Conservation (phyloP, 2,329 filamentous ascomycete genomes). For the Microthyrium microscopicum region DNA sequence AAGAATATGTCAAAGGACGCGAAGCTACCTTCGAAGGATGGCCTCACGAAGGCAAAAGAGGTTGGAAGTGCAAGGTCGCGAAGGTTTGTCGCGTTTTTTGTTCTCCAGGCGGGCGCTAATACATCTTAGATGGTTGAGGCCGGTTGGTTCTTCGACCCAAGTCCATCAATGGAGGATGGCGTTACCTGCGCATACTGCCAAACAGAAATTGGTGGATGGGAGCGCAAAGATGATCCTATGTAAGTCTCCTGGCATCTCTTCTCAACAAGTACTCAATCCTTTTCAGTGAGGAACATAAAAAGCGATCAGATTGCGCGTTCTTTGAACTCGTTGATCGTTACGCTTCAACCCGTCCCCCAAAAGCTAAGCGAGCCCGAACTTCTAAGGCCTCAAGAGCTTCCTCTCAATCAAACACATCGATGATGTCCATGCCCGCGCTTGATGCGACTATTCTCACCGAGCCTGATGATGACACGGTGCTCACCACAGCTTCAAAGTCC, state of each 20-base stretch:
- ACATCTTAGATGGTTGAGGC: constrained; percentile 61
- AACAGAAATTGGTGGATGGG: constrained; percentile 84
- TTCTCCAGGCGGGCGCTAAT: background rate
- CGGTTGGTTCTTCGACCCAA: constrained; percentile 88
- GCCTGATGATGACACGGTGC: constrained; percentile 25
- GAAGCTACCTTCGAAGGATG: constrained; percentile 71
- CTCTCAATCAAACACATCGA: constrained; percentile 30
- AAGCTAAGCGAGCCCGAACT: constrained; percentile 13
- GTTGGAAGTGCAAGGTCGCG: constrained; percentile 77
- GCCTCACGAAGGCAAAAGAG: constrained; percentile 78
- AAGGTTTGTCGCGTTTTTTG: constrained; percentile 40
- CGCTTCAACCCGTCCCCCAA: constrained; percentile 37
- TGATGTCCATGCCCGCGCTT: constrained; percentile 26
- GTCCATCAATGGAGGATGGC: constrained; percentile 68
- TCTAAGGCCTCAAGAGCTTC: constrained; percentile 48
- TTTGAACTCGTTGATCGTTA: constrained; percentile 48
- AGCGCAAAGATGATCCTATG: constrained; percentile 77
- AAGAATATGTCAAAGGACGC: constrained; percentile 58
- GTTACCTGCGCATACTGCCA: constrained; percentile 85
- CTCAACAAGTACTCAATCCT: background rate
- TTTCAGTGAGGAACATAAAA: constrained; percentile 65
- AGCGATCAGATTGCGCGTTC: constrained; percentile 67
- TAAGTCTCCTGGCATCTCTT: constrained; percentile 25
- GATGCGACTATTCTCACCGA: constrained; percentile 26
- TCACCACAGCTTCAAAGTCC: constrained; percentile 25